phyloP scores from a whole-genome alignment of 768 basidiomycete genomes.

The Lactarius hatsudake region DNA sequence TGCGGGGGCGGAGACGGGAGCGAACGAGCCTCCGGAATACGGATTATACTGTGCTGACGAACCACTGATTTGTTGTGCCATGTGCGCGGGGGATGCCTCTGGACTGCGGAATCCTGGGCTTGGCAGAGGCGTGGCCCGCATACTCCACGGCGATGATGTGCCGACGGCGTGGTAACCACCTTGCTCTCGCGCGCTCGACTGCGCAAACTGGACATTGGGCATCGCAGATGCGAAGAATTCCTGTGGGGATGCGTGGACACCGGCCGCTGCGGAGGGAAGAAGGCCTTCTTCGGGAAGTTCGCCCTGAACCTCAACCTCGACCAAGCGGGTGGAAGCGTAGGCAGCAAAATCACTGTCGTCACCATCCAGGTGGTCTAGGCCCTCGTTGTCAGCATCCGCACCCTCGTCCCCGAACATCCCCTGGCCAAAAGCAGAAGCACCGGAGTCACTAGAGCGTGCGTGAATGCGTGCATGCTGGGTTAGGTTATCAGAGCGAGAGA shows the following conservation, averaged over 20 bases:
- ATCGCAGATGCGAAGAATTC: conserved; percentile 11
- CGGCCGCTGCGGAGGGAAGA: conserved; percentile 11
- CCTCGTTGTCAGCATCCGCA: conserved; percentile 35
- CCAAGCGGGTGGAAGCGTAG: conserved; percentile 29
- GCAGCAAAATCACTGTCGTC: conserved; percentile 28
- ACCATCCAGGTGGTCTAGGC: conserved; percentile 37
- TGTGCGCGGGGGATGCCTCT: conserved; percentile 21
- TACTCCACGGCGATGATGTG: conserved; percentile 22
- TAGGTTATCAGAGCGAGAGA: conserved; percentile 87
- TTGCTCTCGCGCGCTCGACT: conserved; percentile 21
- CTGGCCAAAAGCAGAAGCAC: conserved; percentile 26
- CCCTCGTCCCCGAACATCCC: conserved; percentile 30
- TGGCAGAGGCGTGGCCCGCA: conserved; percentile 17
- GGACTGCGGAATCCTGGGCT: conserved; percentile 23
- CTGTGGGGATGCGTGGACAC: background rate
- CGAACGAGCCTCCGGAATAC: conserved; percentile 32
- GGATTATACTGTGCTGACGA: conserved; percentile 18
- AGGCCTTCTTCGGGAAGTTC: conserved; percentile 27
- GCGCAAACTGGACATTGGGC: conserved; percentile 23
- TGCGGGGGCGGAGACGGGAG: conserved; percentile 64
- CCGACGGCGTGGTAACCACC: conserved; percentile 11
- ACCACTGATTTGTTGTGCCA: conserved; percentile 22
- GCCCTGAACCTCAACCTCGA: conserved; percentile 28
- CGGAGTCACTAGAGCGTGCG: conserved; percentile 39
- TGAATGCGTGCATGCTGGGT: conserved; percentile 86